Percentiles rank a stretch among this genome's conserved stretches.
phyloP scores from a whole-genome alignment of 2,329 filamentous ascomycete species.

The Monosporascus sp. region DNA sequence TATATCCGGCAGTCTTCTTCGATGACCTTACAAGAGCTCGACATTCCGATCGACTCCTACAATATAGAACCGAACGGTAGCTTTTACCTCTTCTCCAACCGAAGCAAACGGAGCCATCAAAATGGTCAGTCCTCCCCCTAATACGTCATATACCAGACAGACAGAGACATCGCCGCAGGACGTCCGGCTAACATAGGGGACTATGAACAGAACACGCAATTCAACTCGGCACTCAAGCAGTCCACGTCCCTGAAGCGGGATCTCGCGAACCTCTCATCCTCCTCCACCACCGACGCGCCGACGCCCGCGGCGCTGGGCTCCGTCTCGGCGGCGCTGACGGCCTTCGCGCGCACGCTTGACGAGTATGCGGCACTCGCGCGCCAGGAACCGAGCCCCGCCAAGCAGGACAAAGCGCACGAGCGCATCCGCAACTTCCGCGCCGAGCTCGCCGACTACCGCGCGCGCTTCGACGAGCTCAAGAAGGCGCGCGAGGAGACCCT shows the following conservation, averaged over 20 bases:
- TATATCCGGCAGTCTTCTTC: too few relatives aligned
- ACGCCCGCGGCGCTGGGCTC: constrained; percentile 56
- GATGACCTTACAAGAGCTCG: too few relatives aligned
- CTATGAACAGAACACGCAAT: constrained; percentile 65
- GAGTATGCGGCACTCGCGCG: constrained; percentile 83
- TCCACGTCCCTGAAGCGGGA: constrained; percentile 75
- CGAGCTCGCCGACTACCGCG: constrained; percentile 75
- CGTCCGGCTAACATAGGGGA: background rate
- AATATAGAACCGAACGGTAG: too few relatives aligned
- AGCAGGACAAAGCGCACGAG: constrained; percentile 85
- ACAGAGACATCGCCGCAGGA: too few relatives aligned
- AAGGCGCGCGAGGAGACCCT: constrained; percentile 69
- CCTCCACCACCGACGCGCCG: constrained; percentile 40
- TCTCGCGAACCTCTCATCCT: constrained; percentile 61
- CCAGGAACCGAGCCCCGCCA: constrained; percentile 83
- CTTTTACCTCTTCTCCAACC: too few relatives aligned
- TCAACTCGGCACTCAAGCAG: constrained; percentile 84
- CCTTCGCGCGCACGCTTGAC: constrained; percentile 85
- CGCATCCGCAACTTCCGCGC: constrained; percentile 78
- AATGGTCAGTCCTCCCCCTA: too few relatives aligned
- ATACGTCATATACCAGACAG: too few relatives aligned
- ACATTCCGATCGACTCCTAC: too few relatives aligned
- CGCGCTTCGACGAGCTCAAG: constrained; percentile 73
- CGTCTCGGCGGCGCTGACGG: constrained; percentile 61
- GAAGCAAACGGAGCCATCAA: too few relatives aligned